Evolutionary conservation across 2,329 filamentous ascomycete species (phyloP).

Genomic region (Akanthomyces muscarius): DNA sequence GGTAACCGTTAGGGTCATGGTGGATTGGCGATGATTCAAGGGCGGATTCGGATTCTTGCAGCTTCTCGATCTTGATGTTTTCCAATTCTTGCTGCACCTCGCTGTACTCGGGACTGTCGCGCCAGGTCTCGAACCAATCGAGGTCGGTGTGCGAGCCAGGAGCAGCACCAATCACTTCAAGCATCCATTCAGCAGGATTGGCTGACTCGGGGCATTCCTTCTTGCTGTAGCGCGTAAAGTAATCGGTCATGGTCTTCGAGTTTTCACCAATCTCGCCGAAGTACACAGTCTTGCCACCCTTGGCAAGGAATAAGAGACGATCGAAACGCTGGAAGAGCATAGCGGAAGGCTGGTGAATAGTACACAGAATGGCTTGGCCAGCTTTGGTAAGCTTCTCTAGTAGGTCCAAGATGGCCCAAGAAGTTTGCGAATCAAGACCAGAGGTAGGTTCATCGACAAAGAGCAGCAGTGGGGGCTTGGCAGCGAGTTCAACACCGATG

Average conservation of each 20-base stretch:
- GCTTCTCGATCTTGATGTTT: constrained; percentile 49
- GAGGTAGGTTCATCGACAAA: constrained; percentile 96
- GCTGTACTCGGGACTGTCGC: constrained; percentile 51
- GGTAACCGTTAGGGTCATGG: constrained; percentile 47
- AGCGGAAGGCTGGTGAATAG: constrained; percentile 94
- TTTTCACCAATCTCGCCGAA: constrained; percentile 75
- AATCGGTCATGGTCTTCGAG: constrained; percentile 62
- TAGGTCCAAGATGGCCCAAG: constrained; percentile 85
- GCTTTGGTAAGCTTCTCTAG: constrained; percentile 85
- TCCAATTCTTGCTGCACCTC: constrained; percentile 55
- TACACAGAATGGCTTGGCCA: constrained; percentile 89
- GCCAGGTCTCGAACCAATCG: constrained; percentile 63
- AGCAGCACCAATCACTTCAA: constrained; percentile 58
- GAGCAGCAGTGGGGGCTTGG: constrained; percentile 82
- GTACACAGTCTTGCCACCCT: constrained; percentile 74
- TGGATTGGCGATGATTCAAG: constrained; percentile 24
- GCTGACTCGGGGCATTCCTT: constrained; percentile 60
- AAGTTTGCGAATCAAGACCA: constrained; percentile 88
- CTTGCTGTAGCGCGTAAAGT: constrained; percentile 73
- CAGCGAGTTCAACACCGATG: constrained; percentile 90
- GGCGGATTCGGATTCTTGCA: constrained; percentile 22
- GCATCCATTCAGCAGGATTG: constrained; percentile 83
- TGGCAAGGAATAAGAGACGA: constrained; percentile 71
- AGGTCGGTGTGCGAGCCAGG: constrained; percentile 60
- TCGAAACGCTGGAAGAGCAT: constrained; percentile 93